Evolutionary conservation across 192 early-diverging fungal genomes (phyloP), one percentile per base, ranked within the genome.

Genomic region (Funneliformis geosporum): DNA sequence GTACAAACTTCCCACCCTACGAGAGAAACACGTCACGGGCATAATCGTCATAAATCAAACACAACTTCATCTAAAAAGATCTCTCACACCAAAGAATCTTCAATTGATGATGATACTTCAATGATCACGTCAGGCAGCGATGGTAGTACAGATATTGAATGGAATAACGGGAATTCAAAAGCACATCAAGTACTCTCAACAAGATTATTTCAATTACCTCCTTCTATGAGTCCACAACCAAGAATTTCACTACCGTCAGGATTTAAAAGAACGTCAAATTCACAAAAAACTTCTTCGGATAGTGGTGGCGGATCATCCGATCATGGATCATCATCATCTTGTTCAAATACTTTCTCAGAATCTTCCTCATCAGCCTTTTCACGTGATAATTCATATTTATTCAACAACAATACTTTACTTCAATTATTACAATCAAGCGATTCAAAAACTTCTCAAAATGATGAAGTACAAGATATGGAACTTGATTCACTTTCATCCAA

Each of bases 391-490:
- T 39, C 39, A 39, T 70, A 70, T 70, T n/a, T 42, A 39, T 42
- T 70, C 18, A 70, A 43, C 21, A 70, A 70, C 21, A 70, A 43
- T 70, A 70, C 68, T 39, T 39, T 70, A 39, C 68, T 70, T 16
- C 33, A 28, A 43, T 21, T 70, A 39, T 70, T 39, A n/a, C 12
- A n/a, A n/a, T 39, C 27, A 5, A 33, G 27, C 12, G 14, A 42
- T 18, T 14, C 11, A 70, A 40, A 28, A 70, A 42, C 40, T 3
- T 44, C 68, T 4, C 33, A 28, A n/a, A 12, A 70, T 39, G 68
- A 70, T 43, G 68, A 70, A 23, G n/a, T 70, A 12, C 68, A 70
- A 42, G 68, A 70, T 42, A 70, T 70, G 68, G 68, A 70, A 18
- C 68, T 70, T 42, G 68, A 70, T 21, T 70, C 68, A 2, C 68